These are phyloP conservation scores for Moelleriella libera DNA, from an alignment of 2,329 filamentous ascomycete species.

Conservation along the genomic window DNA sequence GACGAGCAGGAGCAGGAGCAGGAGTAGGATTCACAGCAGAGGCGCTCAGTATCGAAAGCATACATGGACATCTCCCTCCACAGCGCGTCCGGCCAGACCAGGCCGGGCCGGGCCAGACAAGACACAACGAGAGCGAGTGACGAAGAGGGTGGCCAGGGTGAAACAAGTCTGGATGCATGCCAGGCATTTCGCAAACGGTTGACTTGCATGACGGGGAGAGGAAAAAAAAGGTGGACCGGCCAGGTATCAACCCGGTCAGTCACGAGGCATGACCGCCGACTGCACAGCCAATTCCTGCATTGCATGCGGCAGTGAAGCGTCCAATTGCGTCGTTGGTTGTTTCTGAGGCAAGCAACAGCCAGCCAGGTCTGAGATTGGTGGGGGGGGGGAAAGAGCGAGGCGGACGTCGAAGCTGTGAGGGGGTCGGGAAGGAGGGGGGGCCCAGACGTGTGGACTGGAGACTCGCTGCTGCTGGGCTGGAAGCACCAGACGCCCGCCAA, in stretches of 20 bases:
- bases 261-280: background rate
- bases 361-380: background rate
- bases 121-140: background rate
- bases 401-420: background rate
- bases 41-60: background rate
- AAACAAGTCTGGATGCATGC: constrained; percentile 1
- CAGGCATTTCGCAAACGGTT: background rate
- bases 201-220: background rate
- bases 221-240: background rate
- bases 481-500: background rate
- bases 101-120: background rate
- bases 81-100: background rate
- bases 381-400: background rate
- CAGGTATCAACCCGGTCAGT: background rate
- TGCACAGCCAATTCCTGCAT: background rate
- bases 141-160: background rate
- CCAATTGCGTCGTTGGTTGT: background rate
- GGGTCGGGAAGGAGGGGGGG: too few species aligned
- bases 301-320: background rate
- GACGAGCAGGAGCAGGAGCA: background rate
- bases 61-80: background rate
- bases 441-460: too few species aligned
- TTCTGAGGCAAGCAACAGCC: background rate
- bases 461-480: too few species aligned
- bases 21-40: background rate